Evolutionary conservation across 441 rosid genomes (phyloP).

Genomic region (Erodium trifolium): DNA sequence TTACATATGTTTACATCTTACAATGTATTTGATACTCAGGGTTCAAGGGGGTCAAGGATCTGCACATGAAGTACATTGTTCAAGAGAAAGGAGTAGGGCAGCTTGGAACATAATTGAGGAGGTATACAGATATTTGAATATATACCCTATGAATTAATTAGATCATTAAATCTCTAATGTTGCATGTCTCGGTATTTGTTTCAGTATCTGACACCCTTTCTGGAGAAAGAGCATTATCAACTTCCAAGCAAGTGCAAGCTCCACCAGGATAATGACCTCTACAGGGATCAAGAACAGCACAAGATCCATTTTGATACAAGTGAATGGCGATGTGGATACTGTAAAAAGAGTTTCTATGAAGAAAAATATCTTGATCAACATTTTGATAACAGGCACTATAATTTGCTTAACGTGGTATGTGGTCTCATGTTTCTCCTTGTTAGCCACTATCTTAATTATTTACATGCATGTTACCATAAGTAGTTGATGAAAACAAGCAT

Average conservation of each 20-base stretch:
- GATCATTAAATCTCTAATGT: neutral
- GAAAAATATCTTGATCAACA: constrained; percentile 39
- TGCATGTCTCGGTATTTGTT: constrained; percentile 14
- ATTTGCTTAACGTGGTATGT: constrained; percentile 35
- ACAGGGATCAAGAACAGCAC: constrained; percentile 40
- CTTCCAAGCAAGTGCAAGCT: constrained; percentile 34
- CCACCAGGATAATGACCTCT: constrained; percentile 33
- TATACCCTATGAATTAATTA: neutral
- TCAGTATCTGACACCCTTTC: constrained; percentile 39
- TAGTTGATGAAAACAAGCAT: neutral
- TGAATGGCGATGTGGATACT: constrained; percentile 40
- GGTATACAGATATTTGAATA: constrained; percentile 21
- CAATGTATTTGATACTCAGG: constrained; percentile 23
- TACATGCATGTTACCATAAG: neutral
- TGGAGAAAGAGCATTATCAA: constrained; percentile 29
- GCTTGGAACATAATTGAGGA: constrained; percentile 40
- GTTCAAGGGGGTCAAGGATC: constrained; percentile 10
- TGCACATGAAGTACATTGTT: constrained; percentile 41
- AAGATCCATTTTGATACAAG: constrained; percentile 28
- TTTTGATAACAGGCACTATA: constrained; percentile 35
- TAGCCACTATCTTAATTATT: neutral
- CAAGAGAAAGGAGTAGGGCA: constrained; percentile 44
- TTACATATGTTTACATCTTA: neutral
- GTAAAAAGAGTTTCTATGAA: constrained; percentile 36
- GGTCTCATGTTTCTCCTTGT: constrained; percentile 7